These are phyloP conservation scores for Globisporangium canariense DNA, from an alignment of 352 stramenopile genomes.

Conservation along the genomic window DNA sequence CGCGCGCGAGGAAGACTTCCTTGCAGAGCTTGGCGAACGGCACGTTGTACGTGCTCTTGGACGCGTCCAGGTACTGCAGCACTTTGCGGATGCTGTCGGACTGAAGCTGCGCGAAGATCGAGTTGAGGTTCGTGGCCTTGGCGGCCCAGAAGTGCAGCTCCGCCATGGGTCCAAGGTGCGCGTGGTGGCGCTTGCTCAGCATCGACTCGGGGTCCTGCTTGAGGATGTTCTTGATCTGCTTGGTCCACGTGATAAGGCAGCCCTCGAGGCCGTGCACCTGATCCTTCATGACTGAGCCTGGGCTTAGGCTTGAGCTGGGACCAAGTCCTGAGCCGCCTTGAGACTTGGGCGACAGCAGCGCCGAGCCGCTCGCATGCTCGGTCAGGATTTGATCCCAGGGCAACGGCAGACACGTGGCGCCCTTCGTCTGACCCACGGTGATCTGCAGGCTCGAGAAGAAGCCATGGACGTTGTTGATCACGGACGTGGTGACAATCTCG, in stretches of 20 bases:
- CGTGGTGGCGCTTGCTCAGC: slow-evolving; percentile 49
- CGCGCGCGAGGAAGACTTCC: slow-evolving; percentile 84
- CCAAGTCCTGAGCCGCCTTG: background rate
- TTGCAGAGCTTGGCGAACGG: slow-evolving; percentile 92
- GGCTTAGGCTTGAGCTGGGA: slow-evolving; percentile 6
- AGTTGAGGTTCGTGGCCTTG: slow-evolving; percentile 87
- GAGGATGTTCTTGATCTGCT: slow-evolving; percentile 93
- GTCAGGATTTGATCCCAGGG: slow-evolving; percentile 75
- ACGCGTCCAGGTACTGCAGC: slow-evolving; percentile 84
- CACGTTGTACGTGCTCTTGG: slow-evolving; percentile 89
- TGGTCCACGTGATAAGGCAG: slow-evolving; percentile 92
- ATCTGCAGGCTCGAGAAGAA: slow-evolving; percentile 88
- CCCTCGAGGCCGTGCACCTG: slow-evolving; percentile 85
- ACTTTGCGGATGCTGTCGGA: slow-evolving; percentile 83
- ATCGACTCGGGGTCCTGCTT: slow-evolving; percentile 85
- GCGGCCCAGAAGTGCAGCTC: slow-evolving; percentile 88
- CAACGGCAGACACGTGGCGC: slow-evolving; percentile 78
- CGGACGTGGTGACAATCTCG: slow-evolving; percentile 76
- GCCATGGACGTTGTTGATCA: slow-evolving; percentile 71
- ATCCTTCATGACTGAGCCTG: slow-evolving; percentile 52
- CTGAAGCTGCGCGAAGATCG: slow-evolving; percentile 90
- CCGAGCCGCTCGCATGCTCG: slow-evolving; percentile 35
- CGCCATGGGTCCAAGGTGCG: slow-evolving; percentile 77
- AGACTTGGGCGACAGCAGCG: slow-evolving; percentile 12
- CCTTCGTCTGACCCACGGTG: slow-evolving; percentile 81